Evolutionary conservation across 208 protist species (phyloP).

Genomic region (Eutreptiella sp.): DNA sequence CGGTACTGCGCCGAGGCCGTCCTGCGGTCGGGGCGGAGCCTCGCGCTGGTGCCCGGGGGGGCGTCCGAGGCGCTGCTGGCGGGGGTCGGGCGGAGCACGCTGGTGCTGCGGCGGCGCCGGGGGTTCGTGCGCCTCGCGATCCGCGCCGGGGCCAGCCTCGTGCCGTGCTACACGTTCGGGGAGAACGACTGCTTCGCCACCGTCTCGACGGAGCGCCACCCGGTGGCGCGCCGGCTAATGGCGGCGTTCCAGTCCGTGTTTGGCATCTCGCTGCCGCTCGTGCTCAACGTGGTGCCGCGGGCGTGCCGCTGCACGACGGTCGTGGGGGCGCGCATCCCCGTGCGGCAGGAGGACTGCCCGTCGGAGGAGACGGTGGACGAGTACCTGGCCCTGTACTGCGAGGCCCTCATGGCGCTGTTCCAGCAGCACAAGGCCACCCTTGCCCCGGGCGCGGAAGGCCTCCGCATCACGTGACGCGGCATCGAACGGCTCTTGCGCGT

Average conservation of each 20-base stretch:
- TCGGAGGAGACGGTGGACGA: slow-evolving; percentile 42
- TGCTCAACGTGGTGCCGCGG: slow-evolving; percentile 47
- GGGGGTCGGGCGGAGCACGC: slow-evolving; percentile 29
- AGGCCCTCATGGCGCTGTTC: slow-evolving; percentile 58
- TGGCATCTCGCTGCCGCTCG: slow-evolving; percentile 48
- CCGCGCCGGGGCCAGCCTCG: slow-evolving; percentile 39
- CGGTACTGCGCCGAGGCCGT: slow-evolving; percentile 41
- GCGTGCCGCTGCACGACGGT: slow-evolving; percentile 39
- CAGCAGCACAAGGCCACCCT: too few species aligned
- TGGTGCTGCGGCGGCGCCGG: slow-evolving; percentile 46
- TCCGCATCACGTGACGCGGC: too few species aligned
- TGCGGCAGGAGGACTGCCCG: slow-evolving; percentile 38
- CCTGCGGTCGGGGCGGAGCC: slow-evolving; percentile 31
- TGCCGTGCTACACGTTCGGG: slow-evolving; percentile 50
- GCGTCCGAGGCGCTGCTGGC: slow-evolving; percentile 50
- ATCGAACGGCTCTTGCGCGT: too few species aligned
- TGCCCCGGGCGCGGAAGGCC: too few species aligned
- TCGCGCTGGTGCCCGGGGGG: slow-evolving; percentile 48
- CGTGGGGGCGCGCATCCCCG: slow-evolving; percentile 42
- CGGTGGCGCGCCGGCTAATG: slow-evolving; percentile 31
- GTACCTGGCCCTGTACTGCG: slow-evolving; percentile 68
- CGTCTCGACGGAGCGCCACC: slow-evolving; percentile 21
- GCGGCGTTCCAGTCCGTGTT: slow-evolving; percentile 43
- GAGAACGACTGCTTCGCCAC: slow-evolving; percentile 53
- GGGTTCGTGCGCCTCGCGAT: slow-evolving; percentile 50